Evolutionary conservation across 179 eudicot species (phyloP).

Genomic region (Corrigiola litoralis): DNA sequence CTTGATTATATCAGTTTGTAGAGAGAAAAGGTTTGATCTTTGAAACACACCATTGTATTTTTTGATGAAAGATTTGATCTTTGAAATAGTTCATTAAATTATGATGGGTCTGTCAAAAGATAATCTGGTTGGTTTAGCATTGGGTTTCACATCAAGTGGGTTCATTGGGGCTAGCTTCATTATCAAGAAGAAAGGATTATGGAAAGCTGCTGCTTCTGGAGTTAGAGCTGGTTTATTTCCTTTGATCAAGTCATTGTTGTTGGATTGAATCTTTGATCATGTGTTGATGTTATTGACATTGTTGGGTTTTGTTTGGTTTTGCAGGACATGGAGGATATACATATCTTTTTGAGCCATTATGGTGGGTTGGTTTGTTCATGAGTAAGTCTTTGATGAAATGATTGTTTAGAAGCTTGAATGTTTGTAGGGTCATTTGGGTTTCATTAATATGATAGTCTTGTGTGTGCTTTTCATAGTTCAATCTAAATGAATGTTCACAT

Average conservation of each 20-base stretch:
- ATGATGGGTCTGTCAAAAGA: slow-evolving; percentile 43
- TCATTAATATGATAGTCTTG: too few species aligned
- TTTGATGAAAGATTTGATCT: neutral
- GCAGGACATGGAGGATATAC: slow-evolving; percentile 59
- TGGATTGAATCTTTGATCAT: neutral
- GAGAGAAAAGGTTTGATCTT: neutral
- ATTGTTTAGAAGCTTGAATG: too few species aligned
- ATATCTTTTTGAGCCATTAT: slow-evolving; percentile 62
- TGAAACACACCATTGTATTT: neutral
- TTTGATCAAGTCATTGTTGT: neutral
- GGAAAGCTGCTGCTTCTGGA: slow-evolving; percentile 63
- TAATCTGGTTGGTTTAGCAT: slow-evolving; percentile 46
- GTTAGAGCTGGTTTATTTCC: slow-evolving; percentile 52
- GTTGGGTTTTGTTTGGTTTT: neutral
- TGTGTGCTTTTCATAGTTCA: too few species aligned
- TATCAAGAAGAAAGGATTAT: slow-evolving; percentile 65
- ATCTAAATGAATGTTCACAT: too few species aligned
- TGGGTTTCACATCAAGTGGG: slow-evolving; percentile 58
- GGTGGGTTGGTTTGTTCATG: slow-evolving; percentile 69
- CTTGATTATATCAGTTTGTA: neutral
- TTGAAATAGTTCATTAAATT: neutral
- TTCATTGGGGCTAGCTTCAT: slow-evolving; percentile 73
- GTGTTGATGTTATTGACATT: neutral
- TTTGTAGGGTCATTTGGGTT: too few species aligned
- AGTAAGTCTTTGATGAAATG: slow-evolving; percentile 32